Base-by-base conservation (phyloP, 768 basidiomycete genomes). In the Filobasidium wieringae region DNA sequence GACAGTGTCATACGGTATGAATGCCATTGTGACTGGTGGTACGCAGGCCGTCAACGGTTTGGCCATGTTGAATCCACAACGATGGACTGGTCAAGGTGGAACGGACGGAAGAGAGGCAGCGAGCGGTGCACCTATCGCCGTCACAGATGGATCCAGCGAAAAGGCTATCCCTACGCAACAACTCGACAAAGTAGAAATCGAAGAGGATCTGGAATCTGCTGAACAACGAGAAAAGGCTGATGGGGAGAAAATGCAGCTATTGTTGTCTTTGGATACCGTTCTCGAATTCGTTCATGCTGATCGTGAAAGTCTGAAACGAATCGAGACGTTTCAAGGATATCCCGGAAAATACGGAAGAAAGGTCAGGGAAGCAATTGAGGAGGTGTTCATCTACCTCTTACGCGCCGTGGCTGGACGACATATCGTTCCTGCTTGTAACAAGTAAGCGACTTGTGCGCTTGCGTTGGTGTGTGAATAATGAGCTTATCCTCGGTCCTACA, bases 271-370 rank as follows among this genome's bases (percentile, higher is more conserved):
- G 12, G 92, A 96, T 68, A 80, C 84, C 14, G 88, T 90, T 0
- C 78, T 99, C 0, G 85, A 91, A 66, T 80, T 99, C 34, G 92
- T 99, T 56, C 92, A 97, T 61, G 85, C 88, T 0, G 85, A 89
- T 67, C 85, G 92, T 52, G 91, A 95, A 61, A 81, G 86, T 0
- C 79, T 92, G 39, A 96, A 97, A 73, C 82, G 95, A 12, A 84
- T 88, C 1, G 90, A 99, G 68, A 89, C 84, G 2, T 99, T 97
- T 71, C 78, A 81, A 0, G 80, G 80, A 8, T 99, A 95, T 69
- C 89, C 91, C 0, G 88, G 89, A 0, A 80, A 82, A 58, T 88
- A 87, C 60, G 93, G 95, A 3, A 81, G 81, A 60, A 83, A 87
- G 2, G 91, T 99, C 1, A 78, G 84, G 30, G 91, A 96, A 67